A percentile compares a stretch with the other conserved stretches of the same genome.
Evolutionary conservation across 176 grass and related monocot genomes (phyloP).

Genomic region (Musa itinerans): DNA sequence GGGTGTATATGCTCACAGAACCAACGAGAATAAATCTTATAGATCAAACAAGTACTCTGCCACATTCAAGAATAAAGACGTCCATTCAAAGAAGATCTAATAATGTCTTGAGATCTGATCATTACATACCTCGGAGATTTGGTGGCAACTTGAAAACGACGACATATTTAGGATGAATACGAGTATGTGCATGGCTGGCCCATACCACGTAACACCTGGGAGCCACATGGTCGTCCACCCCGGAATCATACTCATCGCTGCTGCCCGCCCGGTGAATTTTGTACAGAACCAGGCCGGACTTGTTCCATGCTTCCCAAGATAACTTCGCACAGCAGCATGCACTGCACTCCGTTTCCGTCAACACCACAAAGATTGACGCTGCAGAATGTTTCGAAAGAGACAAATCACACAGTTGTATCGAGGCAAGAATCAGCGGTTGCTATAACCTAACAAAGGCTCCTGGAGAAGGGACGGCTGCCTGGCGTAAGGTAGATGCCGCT

Average conservation of each 20-base stretch:
- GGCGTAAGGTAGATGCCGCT: too few species aligned
- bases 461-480: too few species aligned
- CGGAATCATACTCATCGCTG: constrained; percentile 46
- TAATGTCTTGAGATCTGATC: constrained; percentile 18
- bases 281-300: constrained; percentile 40
- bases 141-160: constrained; percentile 61
- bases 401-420: constrained; percentile 51
- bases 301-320: constrained; percentile 58
- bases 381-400: constrained; percentile 21
- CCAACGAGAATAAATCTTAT: constrained; percentile 28
- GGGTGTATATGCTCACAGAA: constrained; percentile 38
- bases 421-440: constrained; percentile 47
- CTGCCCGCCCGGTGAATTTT: constrained; percentile 35
- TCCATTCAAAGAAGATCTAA: constrained; percentile 24
- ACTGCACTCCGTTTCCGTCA: constrained; percentile 85
- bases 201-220: constrained; percentile 61
- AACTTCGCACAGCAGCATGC: constrained; percentile 67
- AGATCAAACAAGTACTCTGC: constrained; percentile 80
- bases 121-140: constrained; percentile 53
- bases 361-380: constrained; percentile 82
- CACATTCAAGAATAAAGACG: constrained; percentile 20
- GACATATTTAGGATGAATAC: constrained; percentile 67
- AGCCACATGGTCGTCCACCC: constrained; percentile 24
- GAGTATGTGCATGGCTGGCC: constrained; percentile 41
- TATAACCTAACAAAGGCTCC: constrained; percentile 27